These are phyloP conservation scores for Podaxis mareebaensis DNA, from an alignment of 768 basidiomycete genomes.

Conservation along the genomic window DNA sequence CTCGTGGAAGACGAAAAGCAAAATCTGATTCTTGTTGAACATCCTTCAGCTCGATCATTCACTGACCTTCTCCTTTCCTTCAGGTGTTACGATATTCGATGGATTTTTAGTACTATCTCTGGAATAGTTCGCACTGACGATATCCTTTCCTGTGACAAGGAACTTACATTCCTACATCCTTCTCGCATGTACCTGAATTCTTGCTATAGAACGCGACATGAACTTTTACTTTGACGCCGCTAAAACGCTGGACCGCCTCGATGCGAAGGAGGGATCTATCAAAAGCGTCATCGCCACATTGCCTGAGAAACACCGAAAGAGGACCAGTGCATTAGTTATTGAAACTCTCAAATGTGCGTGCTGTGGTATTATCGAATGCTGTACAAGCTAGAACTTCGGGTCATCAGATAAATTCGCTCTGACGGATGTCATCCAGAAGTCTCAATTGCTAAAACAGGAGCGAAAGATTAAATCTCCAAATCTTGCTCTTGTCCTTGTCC, in stretches of 20 bases:
- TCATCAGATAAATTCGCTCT: constrained; percentile 76
- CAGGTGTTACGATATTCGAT: constrained; percentile 10
- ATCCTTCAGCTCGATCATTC: constrained; percentile 15
- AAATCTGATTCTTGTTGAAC: constrained; percentile 30
- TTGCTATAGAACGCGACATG: constrained; percentile 55
- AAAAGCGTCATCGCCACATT: constrained; percentile 78
- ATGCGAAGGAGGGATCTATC: constrained; percentile 89
- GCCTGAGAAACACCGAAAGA: constrained; percentile 72
- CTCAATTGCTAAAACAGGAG: constrained; percentile 75
- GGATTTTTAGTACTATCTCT: neutral
- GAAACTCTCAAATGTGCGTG: constrained; percentile 92
- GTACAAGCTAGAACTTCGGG: constrained; percentile 18
- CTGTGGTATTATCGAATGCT: constrained; percentile 9
- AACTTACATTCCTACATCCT: neutral
- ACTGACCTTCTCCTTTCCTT: constrained; percentile 1
- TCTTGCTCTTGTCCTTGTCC: constrained; percentile 83
- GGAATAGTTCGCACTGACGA: neutral
- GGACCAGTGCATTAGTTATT: constrained; percentile 85
- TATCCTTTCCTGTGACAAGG: constrained; percentile 4
- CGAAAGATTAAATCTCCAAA: constrained; percentile 74
- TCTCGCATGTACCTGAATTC: constrained; percentile 20
- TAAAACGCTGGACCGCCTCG: constrained; percentile 79
- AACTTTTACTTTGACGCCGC: constrained; percentile 96
- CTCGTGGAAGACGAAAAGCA: constrained; percentile 50
- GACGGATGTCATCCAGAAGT: constrained; percentile 62